A percentile compares a stretch with the other conserved stretches of the same genome.
Evolutionary conservation across 228 moss, liverwort and hornwort genomes (phyloP).

Genomic region (Sphagnum fallax): DNA sequence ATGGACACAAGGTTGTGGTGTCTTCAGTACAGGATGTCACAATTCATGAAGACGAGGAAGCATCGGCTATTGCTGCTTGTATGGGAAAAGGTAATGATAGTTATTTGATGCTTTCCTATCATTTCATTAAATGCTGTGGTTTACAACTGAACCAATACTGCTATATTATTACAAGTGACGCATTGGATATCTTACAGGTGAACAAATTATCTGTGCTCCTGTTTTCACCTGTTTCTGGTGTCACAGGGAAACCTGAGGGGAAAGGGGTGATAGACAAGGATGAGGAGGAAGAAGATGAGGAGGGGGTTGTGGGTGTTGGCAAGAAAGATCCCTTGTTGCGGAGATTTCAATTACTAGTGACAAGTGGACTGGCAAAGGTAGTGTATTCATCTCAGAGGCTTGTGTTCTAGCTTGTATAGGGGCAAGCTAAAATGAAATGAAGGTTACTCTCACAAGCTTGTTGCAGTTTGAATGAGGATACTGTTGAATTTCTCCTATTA

Average conservation of each 20-base stretch:
- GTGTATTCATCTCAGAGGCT: background rate
- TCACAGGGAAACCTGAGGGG: background rate
- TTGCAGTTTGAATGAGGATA: background rate
- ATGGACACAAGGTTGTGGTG: background rate
- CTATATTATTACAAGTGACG: too few relatives aligned
- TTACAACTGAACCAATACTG: too few relatives aligned
- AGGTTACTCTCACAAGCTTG: background rate
- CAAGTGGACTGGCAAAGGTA: conserved; percentile 86
- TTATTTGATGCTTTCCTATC: too few relatives aligned
- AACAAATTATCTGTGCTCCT: conserved; percentile 18
- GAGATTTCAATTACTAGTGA: conserved; percentile 65
- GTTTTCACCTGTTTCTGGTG: background rate
- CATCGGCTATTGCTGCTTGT: background rate
- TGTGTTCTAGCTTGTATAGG: background rate
- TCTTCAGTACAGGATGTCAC: conserved; percentile 19
- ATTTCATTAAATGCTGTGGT: too few relatives aligned
- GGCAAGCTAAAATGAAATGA: background rate
- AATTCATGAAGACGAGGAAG: conserved; percentile 2
- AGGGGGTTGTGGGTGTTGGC: conserved; percentile 42
- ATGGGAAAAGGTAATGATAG: background rate
- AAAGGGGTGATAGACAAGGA: conserved; percentile 35
- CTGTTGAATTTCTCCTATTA: background rate
- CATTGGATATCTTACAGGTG: background rate
- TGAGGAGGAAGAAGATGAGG: conserved; percentile 30
- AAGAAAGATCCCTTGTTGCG: conserved; percentile 81